Conservation (phyloP, 2,329 filamentous ascomycete genomes). For the Venturia aucupariae region DNA sequence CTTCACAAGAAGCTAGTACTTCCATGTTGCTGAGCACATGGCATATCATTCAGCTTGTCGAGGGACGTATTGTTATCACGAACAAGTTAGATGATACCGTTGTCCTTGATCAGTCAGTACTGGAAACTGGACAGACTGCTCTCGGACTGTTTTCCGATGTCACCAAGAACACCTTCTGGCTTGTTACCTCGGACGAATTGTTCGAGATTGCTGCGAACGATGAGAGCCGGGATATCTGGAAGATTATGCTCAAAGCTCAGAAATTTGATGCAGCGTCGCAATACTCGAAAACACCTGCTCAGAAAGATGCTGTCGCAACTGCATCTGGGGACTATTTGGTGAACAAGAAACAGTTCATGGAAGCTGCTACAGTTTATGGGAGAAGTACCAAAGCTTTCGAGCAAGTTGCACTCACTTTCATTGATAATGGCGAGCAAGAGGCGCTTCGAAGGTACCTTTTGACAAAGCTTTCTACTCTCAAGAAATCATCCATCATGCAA, state of each 20-base stretch:
- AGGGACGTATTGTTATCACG: conserved; percentile 71
- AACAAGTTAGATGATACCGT: conserved; percentile 80
- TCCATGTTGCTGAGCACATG: conserved; percentile 85
- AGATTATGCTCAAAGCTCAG: conserved; percentile 77
- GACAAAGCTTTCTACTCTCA: conserved; percentile 72
- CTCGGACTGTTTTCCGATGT: conserved; percentile 82
- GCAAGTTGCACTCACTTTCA: conserved; percentile 83
- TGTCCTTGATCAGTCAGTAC: conserved; percentile 78
- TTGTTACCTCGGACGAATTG: conserved; percentile 84
- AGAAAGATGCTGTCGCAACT: conserved; percentile 85
- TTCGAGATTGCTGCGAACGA: conserved; percentile 88
- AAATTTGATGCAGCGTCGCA: conserved; percentile 82
- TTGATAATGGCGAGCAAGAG: conserved; percentile 84
- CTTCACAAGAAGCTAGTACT: conserved; percentile 62
- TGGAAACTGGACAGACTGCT: conserved; percentile 68
- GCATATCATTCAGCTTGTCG: conserved; percentile 79
- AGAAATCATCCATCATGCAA: conserved; percentile 82
- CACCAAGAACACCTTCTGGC: conserved; percentile 95
- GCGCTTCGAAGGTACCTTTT: conserved; percentile 82
- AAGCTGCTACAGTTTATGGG: conserved; percentile 85
- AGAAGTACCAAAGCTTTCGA: conserved; percentile 96
- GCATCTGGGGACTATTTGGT: conserved; percentile 86
- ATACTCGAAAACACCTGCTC: conserved; percentile 68
- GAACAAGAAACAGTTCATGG: conserved; percentile 67
- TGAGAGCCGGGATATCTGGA: conserved; percentile 89